Conservation (phyloP, 148 eudicot genomes). For the Vaccinium darrowii region DNA sequence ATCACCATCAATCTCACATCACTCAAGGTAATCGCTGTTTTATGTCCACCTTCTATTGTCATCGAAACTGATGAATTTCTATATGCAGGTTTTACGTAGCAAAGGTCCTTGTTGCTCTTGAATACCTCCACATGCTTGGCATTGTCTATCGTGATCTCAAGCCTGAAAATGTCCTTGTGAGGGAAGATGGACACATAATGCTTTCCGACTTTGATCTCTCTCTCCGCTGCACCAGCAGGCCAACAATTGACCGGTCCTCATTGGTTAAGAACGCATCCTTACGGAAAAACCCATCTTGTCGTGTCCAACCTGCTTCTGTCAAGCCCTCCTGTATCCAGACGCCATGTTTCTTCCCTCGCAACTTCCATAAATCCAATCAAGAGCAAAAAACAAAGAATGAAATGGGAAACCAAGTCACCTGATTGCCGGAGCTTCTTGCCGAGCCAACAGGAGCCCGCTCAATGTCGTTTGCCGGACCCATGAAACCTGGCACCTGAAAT, state of each 20-base stretch:
- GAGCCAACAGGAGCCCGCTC: slow-evolving; percentile 91
- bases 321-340: slow-evolving; percentile 85
- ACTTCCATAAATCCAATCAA: slow-evolving; percentile 75
- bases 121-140: slow-evolving; percentile 99
- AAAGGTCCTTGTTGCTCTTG: slow-evolving; percentile 80
- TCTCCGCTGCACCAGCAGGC: slow-evolving; percentile 81
- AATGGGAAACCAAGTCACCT: slow-evolving; percentile 68
- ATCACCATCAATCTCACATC: no score
- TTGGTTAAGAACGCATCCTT: slow-evolving; percentile 32
- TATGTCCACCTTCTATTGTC: neutral
- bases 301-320: slow-evolving; percentile 77
- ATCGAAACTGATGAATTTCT: neutral
- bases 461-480: slow-evolving; percentile 97
- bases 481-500: slow-evolving; percentile 90
- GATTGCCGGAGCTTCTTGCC: slow-evolving; percentile 86
- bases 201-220: slow-evolving; percentile 94
- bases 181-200: slow-evolving; percentile 97
- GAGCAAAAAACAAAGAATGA: slow-evolving; percentile 68
- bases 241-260: slow-evolving; percentile 76
- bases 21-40: slow-evolving; percentile 29
- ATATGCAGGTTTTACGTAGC: slow-evolving; percentile 85
- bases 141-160: slow-evolving; percentile 92
- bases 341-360: slow-evolving; percentile 69
- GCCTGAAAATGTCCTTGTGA: slow-evolving; percentile 90
- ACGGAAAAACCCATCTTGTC: slow-evolving; percentile 51